These are phyloP conservation scores for Prunella vulgaris DNA, from an alignment of 257 asterid species.

Conservation along the genomic window DNA sequence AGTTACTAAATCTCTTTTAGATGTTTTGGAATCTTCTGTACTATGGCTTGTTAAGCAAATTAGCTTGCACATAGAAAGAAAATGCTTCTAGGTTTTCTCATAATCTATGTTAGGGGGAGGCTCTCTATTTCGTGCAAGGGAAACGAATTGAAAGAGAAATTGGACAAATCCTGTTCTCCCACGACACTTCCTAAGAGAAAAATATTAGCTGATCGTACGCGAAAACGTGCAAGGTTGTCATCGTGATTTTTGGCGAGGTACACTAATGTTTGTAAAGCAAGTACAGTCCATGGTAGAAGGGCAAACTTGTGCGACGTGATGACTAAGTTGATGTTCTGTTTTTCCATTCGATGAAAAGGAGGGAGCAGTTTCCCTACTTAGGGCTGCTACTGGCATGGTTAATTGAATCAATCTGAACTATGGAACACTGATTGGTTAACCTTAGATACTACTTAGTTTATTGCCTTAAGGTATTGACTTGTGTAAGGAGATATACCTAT, in stretches of 20 bases:
- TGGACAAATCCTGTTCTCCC: not conserved
- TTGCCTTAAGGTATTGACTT: not conserved
- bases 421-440: not conserved
- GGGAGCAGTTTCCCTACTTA: not conserved
- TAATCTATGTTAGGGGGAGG: not conserved
- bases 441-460: not conserved
- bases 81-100: not conserved
- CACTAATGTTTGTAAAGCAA: not conserved
- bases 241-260: not conserved
- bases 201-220: not conserved
- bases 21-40: not conserved
- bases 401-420: not conserved
- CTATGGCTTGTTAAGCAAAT: not conserved
- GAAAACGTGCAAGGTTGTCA: not conserved
- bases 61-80: not conserved
- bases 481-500: not conserved
- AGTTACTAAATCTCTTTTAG: not conserved
- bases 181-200: not conserved
- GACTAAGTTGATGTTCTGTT: not conserved
- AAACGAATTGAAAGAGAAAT: not conserved
- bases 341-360: not conserved
- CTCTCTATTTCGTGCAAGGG: not conserved
- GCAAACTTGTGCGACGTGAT: not conserved
- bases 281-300: not conserved
- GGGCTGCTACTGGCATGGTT: not conserved